These are phyloP conservation scores for Fonsecaea multimorphosa DNA, from an alignment of 2,329 filamentous ascomycete genomes.

Conservation along the genomic window DNA sequence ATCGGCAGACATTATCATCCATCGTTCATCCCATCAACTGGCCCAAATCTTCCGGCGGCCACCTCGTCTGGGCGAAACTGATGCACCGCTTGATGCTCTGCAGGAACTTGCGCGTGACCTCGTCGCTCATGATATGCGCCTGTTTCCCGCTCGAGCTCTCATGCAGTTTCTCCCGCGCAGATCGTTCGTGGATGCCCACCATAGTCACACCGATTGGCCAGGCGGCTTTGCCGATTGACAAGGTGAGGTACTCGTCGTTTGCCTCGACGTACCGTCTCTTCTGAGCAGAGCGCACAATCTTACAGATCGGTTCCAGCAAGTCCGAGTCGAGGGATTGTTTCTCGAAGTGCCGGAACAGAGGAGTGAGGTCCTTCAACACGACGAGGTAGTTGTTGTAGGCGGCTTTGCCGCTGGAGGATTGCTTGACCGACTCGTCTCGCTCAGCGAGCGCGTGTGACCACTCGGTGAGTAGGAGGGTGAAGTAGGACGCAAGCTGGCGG, in stretches of 20 bases:
- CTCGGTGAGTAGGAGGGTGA: conserved; percentile 90
- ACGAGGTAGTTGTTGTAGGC: conserved; percentile 86
- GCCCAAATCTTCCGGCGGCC: conserved; percentile 89
- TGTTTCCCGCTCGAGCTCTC: conserved; percentile 72
- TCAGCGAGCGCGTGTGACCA: conserved; percentile 78
- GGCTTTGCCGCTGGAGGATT: conserved; percentile 78
- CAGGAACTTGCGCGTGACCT: conserved; percentile 91
- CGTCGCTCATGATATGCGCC: conserved; percentile 96
- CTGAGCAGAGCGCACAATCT: conserved; percentile 91
- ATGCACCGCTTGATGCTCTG: conserved; percentile 97
- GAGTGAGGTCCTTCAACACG: conserved; percentile 84
- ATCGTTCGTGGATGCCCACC: conserved; percentile 99
- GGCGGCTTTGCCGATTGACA: conserved; percentile 94
- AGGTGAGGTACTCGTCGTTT: conserved; percentile 88
- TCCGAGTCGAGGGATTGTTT: conserved; percentile 77
- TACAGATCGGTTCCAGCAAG: conserved; percentile 79
- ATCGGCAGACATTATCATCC: neutral
- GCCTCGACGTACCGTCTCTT: conserved; percentile 92
- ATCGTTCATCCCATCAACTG: conserved; percentile 82
- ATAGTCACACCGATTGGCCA: conserved; percentile 99
- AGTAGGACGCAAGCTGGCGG: conserved; percentile 90
- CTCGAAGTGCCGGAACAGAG: conserved; percentile 89
- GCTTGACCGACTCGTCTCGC: conserved; percentile 63
- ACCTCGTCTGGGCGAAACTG: conserved; percentile 94
- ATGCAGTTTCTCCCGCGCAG: conserved; percentile 92